Evolutionary conservation across 306 rosid genomes (phyloP).

Genomic region (Lupinus albus): DNA sequence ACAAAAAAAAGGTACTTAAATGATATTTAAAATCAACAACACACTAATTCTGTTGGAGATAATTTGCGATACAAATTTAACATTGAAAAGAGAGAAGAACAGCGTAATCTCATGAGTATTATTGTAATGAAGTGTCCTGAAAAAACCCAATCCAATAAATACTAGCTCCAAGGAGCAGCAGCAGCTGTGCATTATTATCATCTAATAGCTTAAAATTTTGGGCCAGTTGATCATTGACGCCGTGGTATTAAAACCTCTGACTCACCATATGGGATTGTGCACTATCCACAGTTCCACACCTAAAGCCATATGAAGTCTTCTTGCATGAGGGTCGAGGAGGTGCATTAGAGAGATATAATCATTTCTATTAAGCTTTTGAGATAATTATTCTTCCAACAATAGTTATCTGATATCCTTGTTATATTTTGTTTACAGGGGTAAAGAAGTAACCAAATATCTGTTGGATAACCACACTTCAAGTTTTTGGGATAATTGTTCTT

Average conservation of each 20-base stretch:
- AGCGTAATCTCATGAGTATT: not conserved
- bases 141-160: not conserved
- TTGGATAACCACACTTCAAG: not conserved
- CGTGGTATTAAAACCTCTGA: not conserved
- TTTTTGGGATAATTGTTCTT: no score
- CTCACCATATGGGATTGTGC: not conserved
- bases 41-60: slow-evolving; percentile 9
- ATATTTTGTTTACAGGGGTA: not conserved
- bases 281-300: no score
- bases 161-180: not conserved
- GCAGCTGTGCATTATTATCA: not conserved
- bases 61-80: not conserved
- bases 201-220: not conserved
- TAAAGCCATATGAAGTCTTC: no score
- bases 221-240: not conserved
- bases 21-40: slow-evolving; percentile 19
- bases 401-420: not conserved
- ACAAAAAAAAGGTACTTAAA: not conserved
- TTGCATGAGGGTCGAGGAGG: not conserved
- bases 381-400: not conserved
- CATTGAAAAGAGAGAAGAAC: not conserved
- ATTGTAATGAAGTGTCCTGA: not conserved
- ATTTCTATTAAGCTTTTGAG: not conserved
- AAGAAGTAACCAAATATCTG: not conserved
- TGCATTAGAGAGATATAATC: not conserved